These are phyloP conservation scores for Desmodesmus armatus DNA, from an alignment of 139 green algal species.

Conservation along the genomic window DNA sequence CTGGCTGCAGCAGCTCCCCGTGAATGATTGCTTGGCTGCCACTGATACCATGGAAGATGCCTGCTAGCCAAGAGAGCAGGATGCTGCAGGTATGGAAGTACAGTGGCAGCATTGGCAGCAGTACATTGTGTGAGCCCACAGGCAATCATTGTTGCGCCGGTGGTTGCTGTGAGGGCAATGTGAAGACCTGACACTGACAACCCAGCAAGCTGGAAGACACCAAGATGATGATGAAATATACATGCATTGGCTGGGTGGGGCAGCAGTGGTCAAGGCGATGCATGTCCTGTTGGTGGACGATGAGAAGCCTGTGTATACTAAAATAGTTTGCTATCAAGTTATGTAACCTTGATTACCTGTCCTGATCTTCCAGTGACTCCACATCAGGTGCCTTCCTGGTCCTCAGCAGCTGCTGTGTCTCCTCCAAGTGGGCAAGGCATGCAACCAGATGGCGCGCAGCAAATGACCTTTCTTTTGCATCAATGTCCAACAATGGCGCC, in stretches of 20 bases:
- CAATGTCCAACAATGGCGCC: neutral
- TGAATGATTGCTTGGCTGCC: constrained; percentile 43
- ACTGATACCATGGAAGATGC: constrained; percentile 29
- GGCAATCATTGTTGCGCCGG: neutral
- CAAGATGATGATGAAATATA: neutral
- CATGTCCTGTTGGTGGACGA: neutral
- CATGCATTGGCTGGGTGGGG: neutral
- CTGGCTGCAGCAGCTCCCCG: constrained; percentile 33
- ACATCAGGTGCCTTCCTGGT: constrained; percentile 15
- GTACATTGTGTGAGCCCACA: neutral
- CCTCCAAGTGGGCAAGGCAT: constrained; percentile 33
- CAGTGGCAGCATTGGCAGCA: neutral
- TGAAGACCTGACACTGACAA: neutral
- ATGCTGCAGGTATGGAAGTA: neutral
- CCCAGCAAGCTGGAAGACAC: neutral
- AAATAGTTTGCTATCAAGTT: no score
- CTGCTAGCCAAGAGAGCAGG: constrained; percentile 26
- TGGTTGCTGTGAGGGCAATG: neutral
- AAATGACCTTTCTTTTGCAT: neutral
- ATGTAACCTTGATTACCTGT: constrained; percentile 4
- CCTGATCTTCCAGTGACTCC: constrained; percentile 35
- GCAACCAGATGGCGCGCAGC: neutral
- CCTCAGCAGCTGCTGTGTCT: neutral
- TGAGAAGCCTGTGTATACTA: neutral
- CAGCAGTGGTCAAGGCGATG: neutral